Base-by-base conservation (phyloP, 768 basidiomycete species). In the Panaeolus cyanescens region DNA sequence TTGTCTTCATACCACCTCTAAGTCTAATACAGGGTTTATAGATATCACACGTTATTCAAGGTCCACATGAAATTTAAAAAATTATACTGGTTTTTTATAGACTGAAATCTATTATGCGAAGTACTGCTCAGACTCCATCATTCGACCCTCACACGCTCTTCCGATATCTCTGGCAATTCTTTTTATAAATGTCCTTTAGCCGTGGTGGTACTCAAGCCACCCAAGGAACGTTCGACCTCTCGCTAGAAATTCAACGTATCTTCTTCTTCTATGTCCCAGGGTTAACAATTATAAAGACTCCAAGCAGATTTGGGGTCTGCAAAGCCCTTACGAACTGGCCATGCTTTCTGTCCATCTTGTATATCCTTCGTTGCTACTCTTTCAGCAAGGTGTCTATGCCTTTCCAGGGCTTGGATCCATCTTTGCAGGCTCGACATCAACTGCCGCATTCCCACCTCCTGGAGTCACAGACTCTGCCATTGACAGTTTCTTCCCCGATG, bases 381-480 rank as follows among this genome's bases (percentile, higher is more conserved):
- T 39, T 32, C 50, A 42, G 36, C 50, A 54, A 28, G 61, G 61
- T 50, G 37, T 42, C 45, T 62, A 55, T 22, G 61, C 63, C n/a
- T n/a, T 67, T 28, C 57, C 64, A 32, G 61, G 32, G 2, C 50
- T 30, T 19, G 75, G 75, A 3, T 82, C 82, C 13, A 63, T 73
- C 9, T 80, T 78, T 53, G 81, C 80, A 25, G 83, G 83, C 1
- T 70, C 78, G 2, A 79, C 80, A 0, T 67, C 72, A 7, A 75
- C 76, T 1, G 78, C 77, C 33, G 64, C 72, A 8, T 84, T 77
- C 55, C 83, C 83, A 5, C 81, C 80, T 28, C 64, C 75, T 8
- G 70, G 70, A 42, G 76, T 72, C 28, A 76, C 80, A 30, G 70
- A 73, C 28, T 75, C 77, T 8, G 67, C 71, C 4, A 69, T 75